Evolutionary conservation across 106 monocot genomes (phyloP).

Genomic region (Xerophyta viscosa): DNA sequence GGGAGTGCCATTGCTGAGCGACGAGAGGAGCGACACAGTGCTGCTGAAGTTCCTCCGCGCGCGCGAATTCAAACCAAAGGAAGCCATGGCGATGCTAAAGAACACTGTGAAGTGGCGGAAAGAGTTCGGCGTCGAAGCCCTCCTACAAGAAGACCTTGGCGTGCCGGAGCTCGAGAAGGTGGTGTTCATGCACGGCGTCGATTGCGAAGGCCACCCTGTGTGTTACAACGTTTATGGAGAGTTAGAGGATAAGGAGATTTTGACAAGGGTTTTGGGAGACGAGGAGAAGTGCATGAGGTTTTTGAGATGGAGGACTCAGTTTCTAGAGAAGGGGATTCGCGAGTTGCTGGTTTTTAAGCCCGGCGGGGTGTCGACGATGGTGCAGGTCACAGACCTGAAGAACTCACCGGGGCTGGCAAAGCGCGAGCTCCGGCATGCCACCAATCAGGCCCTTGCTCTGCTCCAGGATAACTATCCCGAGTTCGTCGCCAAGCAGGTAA

Average conservation of each 20-base stretch:
- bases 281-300: slow-evolving; percentile 45
- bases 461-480: slow-evolving; percentile 61
- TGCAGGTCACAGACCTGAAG: slow-evolving; percentile 55
- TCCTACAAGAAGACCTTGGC: slow-evolving; percentile 53
- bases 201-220: slow-evolving; percentile 44
- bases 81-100: slow-evolving; percentile 61
- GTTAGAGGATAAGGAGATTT: slow-evolving; percentile 50
- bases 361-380: slow-evolving; percentile 32
- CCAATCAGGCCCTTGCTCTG: slow-evolving; percentile 28
- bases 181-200: slow-evolving; percentile 45
- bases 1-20: slow-evolving; percentile 58
- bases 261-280: slow-evolving; percentile 30
- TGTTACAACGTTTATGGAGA: slow-evolving; percentile 59
- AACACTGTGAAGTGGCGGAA: slow-evolving; percentile 60
- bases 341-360: slow-evolving; percentile 32
- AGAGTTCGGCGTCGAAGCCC: slow-evolving; percentile 45
- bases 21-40: slow-evolving; percentile 58
- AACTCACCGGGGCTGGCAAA: slow-evolving; percentile 26
- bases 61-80: slow-evolving; percentile 67
- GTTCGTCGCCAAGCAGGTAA: slow-evolving; percentile 42
- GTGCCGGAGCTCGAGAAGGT: slow-evolving; percentile 50
- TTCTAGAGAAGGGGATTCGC: slow-evolving; percentile 52
- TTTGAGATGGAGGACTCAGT: slow-evolving; percentile 49
- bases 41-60: slow-evolving; percentile 75
- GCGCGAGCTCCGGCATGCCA: slow-evolving; percentile 34